phyloP scores from a whole-genome alignment of 75 land plant species.

The Pinus taeda region DNA sequence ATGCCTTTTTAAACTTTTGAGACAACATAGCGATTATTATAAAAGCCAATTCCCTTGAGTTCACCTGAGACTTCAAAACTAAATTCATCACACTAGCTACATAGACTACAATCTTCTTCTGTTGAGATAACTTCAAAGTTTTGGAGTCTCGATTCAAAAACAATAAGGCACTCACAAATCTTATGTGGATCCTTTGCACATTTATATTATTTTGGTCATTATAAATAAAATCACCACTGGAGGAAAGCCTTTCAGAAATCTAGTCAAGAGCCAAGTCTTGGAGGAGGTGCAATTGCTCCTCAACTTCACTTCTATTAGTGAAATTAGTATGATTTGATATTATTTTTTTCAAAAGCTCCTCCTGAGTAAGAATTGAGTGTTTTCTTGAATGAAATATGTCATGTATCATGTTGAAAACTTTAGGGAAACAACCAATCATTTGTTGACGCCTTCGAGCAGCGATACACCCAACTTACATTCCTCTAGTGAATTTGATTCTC shows the following conservation, averaged over 20 bases:
- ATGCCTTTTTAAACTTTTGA: conserved; percentile 18
- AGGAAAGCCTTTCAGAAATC: conserved; percentile 34
- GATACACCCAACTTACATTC: conserved; percentile 47
- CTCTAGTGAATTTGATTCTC: conserved; percentile 42
- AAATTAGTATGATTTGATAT: conserved; percentile 39
- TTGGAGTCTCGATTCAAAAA: conserved; percentile 58
- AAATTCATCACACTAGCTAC: conserved; percentile 60
- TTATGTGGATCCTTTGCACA: too few species aligned
- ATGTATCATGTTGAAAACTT: conserved; percentile 60
- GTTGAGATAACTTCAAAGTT: conserved; percentile 39
- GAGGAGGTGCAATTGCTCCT: conserved; percentile 64
- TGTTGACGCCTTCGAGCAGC: conserved; percentile 37
- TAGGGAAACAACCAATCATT: conserved; percentile 65
- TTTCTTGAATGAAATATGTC: conserved; percentile 66
- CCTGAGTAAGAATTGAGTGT: conserved; percentile 57
- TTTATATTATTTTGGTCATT: not conserved
- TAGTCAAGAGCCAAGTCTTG: conserved; percentile 71
- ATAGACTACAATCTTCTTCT: conserved; percentile 58
- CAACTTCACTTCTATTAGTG: conserved; percentile 41
- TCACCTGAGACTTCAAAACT: conserved; percentile 65
- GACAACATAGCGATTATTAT: conserved; percentile 32
- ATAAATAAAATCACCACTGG: conserved; percentile 55
- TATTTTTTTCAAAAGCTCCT: conserved; percentile 70
- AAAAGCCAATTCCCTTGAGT: conserved; percentile 25
- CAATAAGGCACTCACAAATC: conserved; percentile 45